A percentile compares a stretch with the other conserved stretches of the same genome.
phyloP scores from a whole-genome alignment of 139 green algal species.

The Chlamydomonas schloesseri region DNA sequence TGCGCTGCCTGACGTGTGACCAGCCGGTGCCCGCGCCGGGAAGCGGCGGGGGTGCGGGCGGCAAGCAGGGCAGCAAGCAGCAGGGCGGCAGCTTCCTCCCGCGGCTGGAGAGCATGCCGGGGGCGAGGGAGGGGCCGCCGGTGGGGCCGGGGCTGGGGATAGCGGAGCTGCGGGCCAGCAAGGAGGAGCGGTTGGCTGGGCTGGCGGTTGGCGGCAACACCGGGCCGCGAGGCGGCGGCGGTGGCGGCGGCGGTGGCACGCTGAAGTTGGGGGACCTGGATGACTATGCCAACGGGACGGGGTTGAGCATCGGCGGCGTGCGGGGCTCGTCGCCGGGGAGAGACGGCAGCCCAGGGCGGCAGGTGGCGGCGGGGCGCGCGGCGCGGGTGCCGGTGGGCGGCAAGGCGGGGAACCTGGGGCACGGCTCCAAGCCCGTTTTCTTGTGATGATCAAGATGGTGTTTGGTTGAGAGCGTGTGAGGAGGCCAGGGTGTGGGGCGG shows the following conservation, averaged over 20 bases:
- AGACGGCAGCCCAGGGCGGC: conserved; percentile 19
- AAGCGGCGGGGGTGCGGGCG: background rate
- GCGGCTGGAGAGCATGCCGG: conserved; percentile 47
- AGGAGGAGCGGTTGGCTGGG: conserved; percentile 37
- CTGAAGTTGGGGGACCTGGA: conserved; percentile 12
- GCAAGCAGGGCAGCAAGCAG: background rate
- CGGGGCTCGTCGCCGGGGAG: background rate
- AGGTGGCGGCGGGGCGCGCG: conserved; percentile 27
- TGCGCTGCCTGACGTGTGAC: conserved; percentile 57
- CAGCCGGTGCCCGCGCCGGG: conserved; percentile 23
- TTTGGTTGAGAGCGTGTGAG: too few relatives aligned
- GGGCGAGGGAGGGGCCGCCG: conserved; percentile 1
- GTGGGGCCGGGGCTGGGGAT: conserved; percentile 48
- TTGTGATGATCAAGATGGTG: background rate
- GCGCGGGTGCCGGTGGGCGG: background rate
- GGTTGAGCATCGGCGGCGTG: background rate
- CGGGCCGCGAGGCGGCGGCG: background rate
- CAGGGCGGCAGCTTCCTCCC: conserved; percentile 50
- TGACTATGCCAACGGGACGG: conserved; percentile 7
- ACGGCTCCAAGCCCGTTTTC: conserved; percentile 12
- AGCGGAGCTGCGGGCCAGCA: conserved; percentile 37
- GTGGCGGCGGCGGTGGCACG: background rate
- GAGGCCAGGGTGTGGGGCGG: too few relatives aligned
- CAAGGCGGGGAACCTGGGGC: background rate
- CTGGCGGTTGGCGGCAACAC: background rate